Percentiles rank a stretch among this genome's conserved stretches.
Conservation (phyloP, 441 rosid genomes). For the Isatis lusitanica region DNA sequence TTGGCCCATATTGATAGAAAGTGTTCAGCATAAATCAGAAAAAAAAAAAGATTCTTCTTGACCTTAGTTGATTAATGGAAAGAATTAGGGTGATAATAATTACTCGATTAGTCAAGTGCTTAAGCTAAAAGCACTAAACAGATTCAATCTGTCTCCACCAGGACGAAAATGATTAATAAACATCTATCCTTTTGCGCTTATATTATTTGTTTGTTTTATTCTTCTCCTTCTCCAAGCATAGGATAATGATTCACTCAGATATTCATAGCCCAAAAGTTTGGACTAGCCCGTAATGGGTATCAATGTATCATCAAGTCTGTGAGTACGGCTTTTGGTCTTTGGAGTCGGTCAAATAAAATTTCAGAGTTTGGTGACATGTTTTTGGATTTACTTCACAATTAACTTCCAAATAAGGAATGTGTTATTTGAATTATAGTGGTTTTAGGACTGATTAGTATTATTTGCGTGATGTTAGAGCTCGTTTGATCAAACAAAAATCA, state of each 20-base stretch:
- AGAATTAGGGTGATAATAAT: conserved; percentile 19
- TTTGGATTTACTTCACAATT: background rate
- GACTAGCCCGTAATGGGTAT: background rate
- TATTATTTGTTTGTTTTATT: background rate
- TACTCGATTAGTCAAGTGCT: conserved; percentile 25
- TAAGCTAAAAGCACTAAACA: conserved; percentile 23
- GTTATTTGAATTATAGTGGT: background rate
- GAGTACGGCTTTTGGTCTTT: background rate
- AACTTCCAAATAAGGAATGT: background rate
- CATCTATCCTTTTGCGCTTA: background rate
- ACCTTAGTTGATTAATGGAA: conserved; percentile 19
- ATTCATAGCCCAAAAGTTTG: background rate
- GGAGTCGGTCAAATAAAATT: background rate
- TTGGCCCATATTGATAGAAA: conserved; percentile 31
- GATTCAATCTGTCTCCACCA: conserved; percentile 18
- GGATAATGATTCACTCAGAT: conserved; percentile 2
- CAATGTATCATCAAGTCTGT: background rate
- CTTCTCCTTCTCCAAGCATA: background rate
- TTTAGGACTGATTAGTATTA: too few species aligned
- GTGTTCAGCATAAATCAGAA: conserved; percentile 3
- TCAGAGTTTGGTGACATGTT: background rate
- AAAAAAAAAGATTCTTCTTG: conserved; percentile 4
- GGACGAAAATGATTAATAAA: background rate
- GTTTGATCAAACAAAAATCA: too few species aligned
- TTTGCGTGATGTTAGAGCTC: background rate